Base-by-base conservation (phyloP, 805 yeast species). In the Zygosaccharomyces lentus region DNA sequence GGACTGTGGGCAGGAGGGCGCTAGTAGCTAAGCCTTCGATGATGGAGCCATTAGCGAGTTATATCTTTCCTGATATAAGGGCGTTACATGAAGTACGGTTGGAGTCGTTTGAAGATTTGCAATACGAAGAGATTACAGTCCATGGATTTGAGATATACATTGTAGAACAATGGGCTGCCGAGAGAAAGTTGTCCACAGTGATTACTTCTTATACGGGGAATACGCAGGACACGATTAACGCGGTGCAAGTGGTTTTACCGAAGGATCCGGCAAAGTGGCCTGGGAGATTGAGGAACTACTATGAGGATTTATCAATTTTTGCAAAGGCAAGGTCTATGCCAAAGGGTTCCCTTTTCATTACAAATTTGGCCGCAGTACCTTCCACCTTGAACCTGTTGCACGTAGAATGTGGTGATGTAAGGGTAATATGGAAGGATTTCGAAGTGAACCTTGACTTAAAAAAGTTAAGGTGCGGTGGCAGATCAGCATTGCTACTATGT, bases 161-260 rank as follows among this genome's bases (percentile, higher is more conserved):
- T 31, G 96, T 91, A 9, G 98, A 93, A 63, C 97, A 91, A 64
- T 93, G 99, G 99, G 83, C 86, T 2, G 74, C 84, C 27, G 82
- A 81, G 48, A 71, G 98, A 37, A 72, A 76, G 34, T 68, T 80
- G 9, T 81, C 86, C 21, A 74, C 84, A 1, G 73, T 85, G 4
- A 82, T 91, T 13, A 80, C 93, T 1, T 79, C 91, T 0, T 93
- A 77, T 64, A 91, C 98, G 0, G 99, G 99, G 2, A 86, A 88
- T 58, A 60, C 77, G 4, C 71, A 72, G n/a, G 86, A 88, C 54
- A 66, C 67, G 24, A 75, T 88, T 0, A 64, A 71, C 15, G 95
- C 82, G 2, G 78, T 76, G 29, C 74, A 82, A 47, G 75, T 86
- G 13, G 70, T 76, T 74, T 83, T 43, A 3, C 72, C 74, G 2